Percentiles rank a stretch among this genome's conserved stretches.
These are phyloP conservation scores for Irineochytrium annulatum DNA, from an alignment of 192 early-diverging fungal species.

Conservation along the genomic window DNA sequence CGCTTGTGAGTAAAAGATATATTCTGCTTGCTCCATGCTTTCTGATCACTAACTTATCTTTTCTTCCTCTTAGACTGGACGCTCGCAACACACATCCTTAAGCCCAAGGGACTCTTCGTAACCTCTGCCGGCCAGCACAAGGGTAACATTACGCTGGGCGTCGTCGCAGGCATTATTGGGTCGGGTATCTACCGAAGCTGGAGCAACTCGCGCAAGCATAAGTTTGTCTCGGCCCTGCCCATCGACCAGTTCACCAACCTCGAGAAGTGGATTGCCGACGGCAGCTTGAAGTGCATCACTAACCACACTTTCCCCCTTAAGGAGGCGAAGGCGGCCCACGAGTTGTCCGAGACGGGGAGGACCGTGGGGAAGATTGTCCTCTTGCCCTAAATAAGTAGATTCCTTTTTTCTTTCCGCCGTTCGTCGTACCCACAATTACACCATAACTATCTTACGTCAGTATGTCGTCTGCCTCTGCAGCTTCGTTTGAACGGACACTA, in stretches of 20 bases:
- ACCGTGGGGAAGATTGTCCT: slow-evolving; percentile 28
- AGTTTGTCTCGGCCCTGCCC: slow-evolving; percentile 12
- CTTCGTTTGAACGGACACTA: too few relatives aligned
- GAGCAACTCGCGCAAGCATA: too few relatives aligned
- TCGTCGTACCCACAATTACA: too few relatives aligned
- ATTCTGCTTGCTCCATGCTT: too few relatives aligned
- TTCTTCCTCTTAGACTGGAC: too few relatives aligned
- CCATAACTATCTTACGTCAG: too few relatives aligned
- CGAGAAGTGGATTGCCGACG: slow-evolving; percentile 16
- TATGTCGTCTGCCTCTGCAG: too few relatives aligned
- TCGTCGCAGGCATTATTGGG: slow-evolving; percentile 4
- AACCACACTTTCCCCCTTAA: slow-evolving; percentile 4
- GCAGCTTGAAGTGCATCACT: slow-evolving; percentile 1
- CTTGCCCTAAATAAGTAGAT: slow-evolving; percentile 9
- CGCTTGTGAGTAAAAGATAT: too few relatives aligned
- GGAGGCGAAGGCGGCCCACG: slow-evolving; percentile 19
- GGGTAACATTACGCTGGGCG: background rate
- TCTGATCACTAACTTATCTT: too few relatives aligned
- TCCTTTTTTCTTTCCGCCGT: too few relatives aligned
- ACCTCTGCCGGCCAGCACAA: slow-evolving; percentile 16
- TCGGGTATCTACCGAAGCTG: slow-evolving; percentile 1
- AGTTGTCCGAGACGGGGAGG: slow-evolving; percentile 9
- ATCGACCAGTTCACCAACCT: slow-evolving; percentile 9
- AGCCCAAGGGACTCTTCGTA: slow-evolving; percentile 14
- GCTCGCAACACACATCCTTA: slow-evolving; percentile 15